phyloP scores from a whole-genome alignment of 2,329 filamentous ascomycete species.

The Hymenotorrendiella dingleyae region DNA sequence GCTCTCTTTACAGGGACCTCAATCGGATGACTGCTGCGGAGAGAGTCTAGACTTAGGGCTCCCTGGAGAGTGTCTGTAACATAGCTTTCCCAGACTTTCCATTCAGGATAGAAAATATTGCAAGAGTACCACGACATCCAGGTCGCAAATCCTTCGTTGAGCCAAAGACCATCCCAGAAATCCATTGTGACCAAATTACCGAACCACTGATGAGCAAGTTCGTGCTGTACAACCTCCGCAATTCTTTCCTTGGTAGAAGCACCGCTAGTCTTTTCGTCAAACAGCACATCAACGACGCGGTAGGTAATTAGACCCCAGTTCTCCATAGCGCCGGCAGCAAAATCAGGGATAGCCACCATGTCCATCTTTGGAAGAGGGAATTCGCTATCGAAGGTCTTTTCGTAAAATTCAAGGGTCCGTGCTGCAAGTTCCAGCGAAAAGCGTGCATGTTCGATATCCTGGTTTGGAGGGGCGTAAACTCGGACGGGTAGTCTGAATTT shows the following conservation, averaged over 20 bases:
- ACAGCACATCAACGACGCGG: conserved; percentile 81
- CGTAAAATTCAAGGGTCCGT: conserved; percentile 87
- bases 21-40: conserved; percentile 92
- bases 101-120: conserved; percentile 93
- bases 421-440: conserved; percentile 90
- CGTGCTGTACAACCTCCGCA: conserved; percentile 93
- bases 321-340: conserved; percentile 94
- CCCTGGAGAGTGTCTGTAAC: conserved; percentile 89
- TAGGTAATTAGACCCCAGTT: conserved; percentile 98
- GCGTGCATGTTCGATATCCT: conserved; percentile 82
- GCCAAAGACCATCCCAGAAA: conserved; percentile 96
- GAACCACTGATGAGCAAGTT: conserved; percentile 97
- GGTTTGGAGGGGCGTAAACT: conserved; percentile 88
- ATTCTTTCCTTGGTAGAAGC: conserved; percentile 88
- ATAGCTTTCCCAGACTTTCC: conserved; percentile 96
- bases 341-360: conserved; percentile 93
- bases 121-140: conserved; percentile 94
- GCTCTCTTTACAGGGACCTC: conserved; percentile 94
- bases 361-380: conserved; percentile 94
- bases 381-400: conserved; percentile 82
- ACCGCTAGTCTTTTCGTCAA: conserved; percentile 87
- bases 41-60: conserved; percentile 79
- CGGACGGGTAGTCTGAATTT: conserved; percentile 86
- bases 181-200: conserved; percentile 97
- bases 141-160: conserved; percentile 89